Percentiles rank a stretch among this genome's conserved stretches.
phyloP scores from a whole-genome alignment of 169 alveolate species.

The Plasmodium vivax region DNA sequence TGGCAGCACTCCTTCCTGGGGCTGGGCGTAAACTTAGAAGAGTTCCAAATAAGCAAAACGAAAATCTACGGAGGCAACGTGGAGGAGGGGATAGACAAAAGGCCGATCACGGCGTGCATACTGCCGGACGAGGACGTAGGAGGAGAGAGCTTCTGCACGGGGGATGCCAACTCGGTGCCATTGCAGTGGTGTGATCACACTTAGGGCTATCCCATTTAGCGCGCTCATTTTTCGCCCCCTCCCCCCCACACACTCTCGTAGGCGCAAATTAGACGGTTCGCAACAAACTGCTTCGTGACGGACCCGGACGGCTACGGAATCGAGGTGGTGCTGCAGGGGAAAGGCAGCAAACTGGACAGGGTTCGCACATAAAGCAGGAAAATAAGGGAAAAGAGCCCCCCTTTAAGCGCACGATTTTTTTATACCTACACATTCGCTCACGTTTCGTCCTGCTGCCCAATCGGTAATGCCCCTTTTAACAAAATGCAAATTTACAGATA shows the following conservation, averaged over 20 bases:
- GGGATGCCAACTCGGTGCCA: background rate
- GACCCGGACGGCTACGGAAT: conserved; percentile 74
- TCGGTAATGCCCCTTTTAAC: background rate
- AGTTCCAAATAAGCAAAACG: conserved; percentile 40
- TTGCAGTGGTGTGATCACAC: background rate
- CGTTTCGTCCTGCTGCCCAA: background rate
- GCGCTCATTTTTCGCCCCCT: background rate
- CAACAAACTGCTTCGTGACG: conserved; percentile 61
- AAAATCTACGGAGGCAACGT: conserved; percentile 42
- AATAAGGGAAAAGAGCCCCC: background rate
- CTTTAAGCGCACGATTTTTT: background rate
- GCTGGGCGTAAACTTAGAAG: conserved; percentile 19
- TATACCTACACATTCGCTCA: conserved; percentile 6
- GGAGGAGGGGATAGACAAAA: conserved; percentile 64
- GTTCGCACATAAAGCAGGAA: background rate
- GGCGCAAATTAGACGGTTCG: conserved; percentile 55
- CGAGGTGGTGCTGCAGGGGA: conserved; percentile 43
- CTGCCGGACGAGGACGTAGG: conserved; percentile 69
- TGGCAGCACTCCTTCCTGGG: conserved; percentile 64
- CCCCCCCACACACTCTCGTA: background rate
- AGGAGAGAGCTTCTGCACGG: background rate
- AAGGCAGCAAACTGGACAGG: conserved; percentile 37
- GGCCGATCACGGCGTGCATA: conserved; percentile 71
- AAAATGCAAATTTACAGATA: conserved; percentile 35
- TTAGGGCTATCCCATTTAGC: background rate